These are phyloP conservation scores for Pseudohyphozyma bogoriensis DNA, from an alignment of 768 basidiomycete species.

Conservation along the genomic window DNA sequence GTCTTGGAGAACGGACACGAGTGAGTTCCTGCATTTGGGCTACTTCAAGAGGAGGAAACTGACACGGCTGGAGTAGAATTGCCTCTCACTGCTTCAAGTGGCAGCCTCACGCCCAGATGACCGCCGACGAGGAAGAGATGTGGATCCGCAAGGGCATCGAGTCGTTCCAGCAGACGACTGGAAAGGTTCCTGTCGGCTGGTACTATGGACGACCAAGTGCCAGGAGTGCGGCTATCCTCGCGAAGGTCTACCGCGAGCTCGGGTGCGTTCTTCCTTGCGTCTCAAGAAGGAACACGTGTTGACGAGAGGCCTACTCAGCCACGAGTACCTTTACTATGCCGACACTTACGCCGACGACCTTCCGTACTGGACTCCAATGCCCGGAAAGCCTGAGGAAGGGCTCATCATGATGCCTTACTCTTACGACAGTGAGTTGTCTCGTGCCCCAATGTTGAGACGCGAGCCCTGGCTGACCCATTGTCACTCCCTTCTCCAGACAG, in stretches of 20 bases:
- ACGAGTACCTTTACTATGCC: slow-evolving; percentile 27
- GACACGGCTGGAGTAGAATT: no score
- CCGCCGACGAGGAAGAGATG: slow-evolving; percentile 17
- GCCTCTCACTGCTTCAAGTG: no score
- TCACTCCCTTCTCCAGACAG: no score
- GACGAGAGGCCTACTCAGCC: no score
- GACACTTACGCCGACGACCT: slow-evolving; percentile 35
- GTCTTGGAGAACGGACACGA: slow-evolving; percentile 32
- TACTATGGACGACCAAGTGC: slow-evolving; percentile 34
- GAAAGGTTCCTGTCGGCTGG: slow-evolving; percentile 25
- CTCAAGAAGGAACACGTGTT: no score
- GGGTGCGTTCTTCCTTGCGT: no score
- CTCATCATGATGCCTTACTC: slow-evolving; percentile 33
- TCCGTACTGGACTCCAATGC: slow-evolving; percentile 30
- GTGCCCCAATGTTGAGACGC: no score
- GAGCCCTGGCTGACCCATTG: no score
- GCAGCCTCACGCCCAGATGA: slow-evolving; percentile 5
- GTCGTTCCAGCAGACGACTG: slow-evolving; percentile 27
- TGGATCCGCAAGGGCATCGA: slow-evolving; percentile 31
- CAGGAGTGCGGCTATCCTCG: slow-evolving; percentile 26
- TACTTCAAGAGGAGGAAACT: no score
- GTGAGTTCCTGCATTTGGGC: no score
- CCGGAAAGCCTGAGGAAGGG: slow-evolving; percentile 6
- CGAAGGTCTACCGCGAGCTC: slow-evolving; percentile 33
- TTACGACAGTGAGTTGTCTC: no score